phyloP scores from a whole-genome alignment of 345 rosid genomes.

The Eucalyptus erythrocorys region DNA sequence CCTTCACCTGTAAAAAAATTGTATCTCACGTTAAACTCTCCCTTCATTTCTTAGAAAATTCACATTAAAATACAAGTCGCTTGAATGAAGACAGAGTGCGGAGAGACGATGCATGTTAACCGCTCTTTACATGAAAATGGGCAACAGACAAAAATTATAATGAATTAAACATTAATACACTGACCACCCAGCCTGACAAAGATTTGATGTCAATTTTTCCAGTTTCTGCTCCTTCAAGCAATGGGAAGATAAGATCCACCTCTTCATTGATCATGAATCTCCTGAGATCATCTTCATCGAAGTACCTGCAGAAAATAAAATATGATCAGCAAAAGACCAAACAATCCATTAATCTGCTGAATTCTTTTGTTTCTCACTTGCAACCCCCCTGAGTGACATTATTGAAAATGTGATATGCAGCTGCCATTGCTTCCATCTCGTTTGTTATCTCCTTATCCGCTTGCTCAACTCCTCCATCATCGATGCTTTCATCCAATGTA shows the following conservation, averaged over 20 bases:
- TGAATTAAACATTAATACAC: background rate
- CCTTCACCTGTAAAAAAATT: constrained; percentile 45
- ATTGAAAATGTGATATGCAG: constrained; percentile 54
- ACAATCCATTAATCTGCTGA: background rate
- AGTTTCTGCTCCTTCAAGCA: constrained; percentile 45
- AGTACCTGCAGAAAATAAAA: constrained; percentile 29
- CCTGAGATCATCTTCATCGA: constrained; percentile 58
- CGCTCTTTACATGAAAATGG: background rate
- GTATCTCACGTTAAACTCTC: background rate
- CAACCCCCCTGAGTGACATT: constrained; percentile 29
- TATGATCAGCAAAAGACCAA: background rate
- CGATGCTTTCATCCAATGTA: constrained; percentile 41
- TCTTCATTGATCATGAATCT: constrained; percentile 89
- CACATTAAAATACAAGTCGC: background rate
- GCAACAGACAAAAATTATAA: background rate
- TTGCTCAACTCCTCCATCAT: constrained; percentile 20
- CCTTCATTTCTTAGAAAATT: background rate
- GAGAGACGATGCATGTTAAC: background rate
- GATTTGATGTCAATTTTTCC: constrained; percentile 47
- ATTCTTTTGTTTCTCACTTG: constrained; percentile 18
- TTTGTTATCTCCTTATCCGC: constrained; percentile 46
- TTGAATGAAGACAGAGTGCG: background rate
- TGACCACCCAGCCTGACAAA: constrained; percentile 79
- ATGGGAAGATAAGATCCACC: constrained; percentile 66
- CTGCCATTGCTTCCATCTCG: constrained; percentile 75